These are phyloP conservation scores for Termitomyces sp. DNA, from an alignment of 768 basidiomycete genomes.

Conservation along the genomic window DNA sequence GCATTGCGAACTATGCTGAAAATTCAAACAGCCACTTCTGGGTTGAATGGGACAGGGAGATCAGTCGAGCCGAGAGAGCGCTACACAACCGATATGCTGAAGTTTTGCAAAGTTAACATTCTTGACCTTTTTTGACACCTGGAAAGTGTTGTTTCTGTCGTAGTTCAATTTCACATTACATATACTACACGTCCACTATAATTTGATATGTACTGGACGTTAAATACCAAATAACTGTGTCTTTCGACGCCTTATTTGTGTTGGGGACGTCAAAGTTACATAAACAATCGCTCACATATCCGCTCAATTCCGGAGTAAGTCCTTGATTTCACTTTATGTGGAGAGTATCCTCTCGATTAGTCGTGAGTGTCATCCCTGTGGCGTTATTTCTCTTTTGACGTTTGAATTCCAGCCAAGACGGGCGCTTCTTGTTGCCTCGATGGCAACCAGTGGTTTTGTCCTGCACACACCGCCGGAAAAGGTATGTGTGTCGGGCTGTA, in stretches of 20 bases:
- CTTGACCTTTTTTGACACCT: not conserved
- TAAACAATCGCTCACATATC: not conserved
- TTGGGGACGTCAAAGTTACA: no score
- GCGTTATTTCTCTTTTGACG: not conserved
- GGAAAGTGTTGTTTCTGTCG: not conserved
- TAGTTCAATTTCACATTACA: not conserved
- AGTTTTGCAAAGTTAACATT: not conserved
- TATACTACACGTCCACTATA: not conserved
- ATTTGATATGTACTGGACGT: not conserved
- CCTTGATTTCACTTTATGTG: slow-evolving; percentile 5
- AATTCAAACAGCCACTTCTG: slow-evolving; percentile 25
- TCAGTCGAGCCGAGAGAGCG: slow-evolving; percentile 29
- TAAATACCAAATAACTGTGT: no score
- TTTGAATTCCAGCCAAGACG: slow-evolving; percentile 24
- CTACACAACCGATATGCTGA: slow-evolving; percentile 15
- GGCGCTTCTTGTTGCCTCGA: slow-evolving; percentile 26
- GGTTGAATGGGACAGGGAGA: slow-evolving; percentile 36
- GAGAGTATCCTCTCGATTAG: slow-evolving; percentile 14
- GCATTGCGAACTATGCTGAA: slow-evolving; percentile 29
- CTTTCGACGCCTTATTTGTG: not conserved
- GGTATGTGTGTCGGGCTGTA: slow-evolving; percentile 16
- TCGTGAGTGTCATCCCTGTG: not conserved
- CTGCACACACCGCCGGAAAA: slow-evolving; percentile 25
- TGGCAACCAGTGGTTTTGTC: slow-evolving; percentile 25
- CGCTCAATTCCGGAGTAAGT: slow-evolving; percentile 6